Evolutionary conservation across 768 basidiomycete species (phyloP).

Genomic region (Lentinula lateritia): DNA sequence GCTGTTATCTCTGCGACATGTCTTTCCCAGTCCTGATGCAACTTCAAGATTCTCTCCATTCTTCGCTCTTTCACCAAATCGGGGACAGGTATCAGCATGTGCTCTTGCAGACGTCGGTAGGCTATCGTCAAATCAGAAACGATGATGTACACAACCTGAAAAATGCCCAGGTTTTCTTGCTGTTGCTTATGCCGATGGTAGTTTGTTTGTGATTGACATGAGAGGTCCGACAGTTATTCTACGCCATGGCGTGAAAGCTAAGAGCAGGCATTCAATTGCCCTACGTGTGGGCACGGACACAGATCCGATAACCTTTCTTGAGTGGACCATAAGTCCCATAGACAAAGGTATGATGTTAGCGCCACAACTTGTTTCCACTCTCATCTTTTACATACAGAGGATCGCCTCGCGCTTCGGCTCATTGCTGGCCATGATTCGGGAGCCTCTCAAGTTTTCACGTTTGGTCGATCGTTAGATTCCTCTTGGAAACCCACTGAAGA

Average conservation of each 20-base stretch:
- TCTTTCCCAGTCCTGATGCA: constrained; percentile 25
- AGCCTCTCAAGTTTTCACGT: constrained; percentile 50
- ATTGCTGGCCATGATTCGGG: constrained; percentile 59
- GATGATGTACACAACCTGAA: background rate
- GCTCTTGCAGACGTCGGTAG: constrained; percentile 73
- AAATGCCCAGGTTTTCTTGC: constrained; percentile 64
- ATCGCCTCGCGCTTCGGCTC: constrained; percentile 36
- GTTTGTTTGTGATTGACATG: constrained; percentile 65
- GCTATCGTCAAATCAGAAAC: constrained; percentile 12
- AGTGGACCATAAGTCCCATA: constrained; percentile 61
- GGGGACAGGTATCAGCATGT: constrained; percentile 45
- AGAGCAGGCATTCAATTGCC: constrained; percentile 29
- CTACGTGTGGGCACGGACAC: constrained; percentile 25
- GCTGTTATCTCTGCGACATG: constrained; percentile 47
- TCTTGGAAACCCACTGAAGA: constrained; percentile 31
- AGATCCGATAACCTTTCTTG: constrained; percentile 46
- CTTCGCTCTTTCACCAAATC: constrained; percentile 47
- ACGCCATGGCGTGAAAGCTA: constrained; percentile 35
- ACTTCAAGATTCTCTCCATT: constrained; percentile 50
- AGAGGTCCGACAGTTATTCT: constrained; percentile 67
- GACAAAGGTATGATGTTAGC: constrained; percentile 37
- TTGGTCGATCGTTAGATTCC: constrained; percentile 30
- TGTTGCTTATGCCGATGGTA: constrained; percentile 55
- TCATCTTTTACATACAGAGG: background rate
- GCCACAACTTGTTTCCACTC: background rate